Conservation (phyloP, 2,329 filamentous ascomycete species). For the Proliferodiscus dingleyae region DNA sequence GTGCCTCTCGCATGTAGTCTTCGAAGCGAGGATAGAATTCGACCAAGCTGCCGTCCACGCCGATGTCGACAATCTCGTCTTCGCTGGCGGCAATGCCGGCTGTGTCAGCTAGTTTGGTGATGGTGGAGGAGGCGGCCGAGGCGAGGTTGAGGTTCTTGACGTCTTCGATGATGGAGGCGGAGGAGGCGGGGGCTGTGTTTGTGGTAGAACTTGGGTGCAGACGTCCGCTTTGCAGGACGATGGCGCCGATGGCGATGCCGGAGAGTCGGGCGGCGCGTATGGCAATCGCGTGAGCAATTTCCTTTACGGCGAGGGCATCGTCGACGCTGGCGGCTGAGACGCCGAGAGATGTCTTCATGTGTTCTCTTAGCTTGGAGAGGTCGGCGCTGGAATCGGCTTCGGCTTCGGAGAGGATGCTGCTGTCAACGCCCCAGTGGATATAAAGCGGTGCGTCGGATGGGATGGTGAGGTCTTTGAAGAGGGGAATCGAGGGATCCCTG, state of each 20-base stretch:
- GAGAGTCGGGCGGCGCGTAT: constrained; percentile 83
- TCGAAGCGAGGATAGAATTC: constrained; percentile 96
- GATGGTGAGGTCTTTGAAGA: constrained; percentile 75
- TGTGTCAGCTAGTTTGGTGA: constrained; percentile 24
- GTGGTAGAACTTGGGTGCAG: constrained; percentile 42
- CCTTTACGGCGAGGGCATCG: constrained; percentile 84
- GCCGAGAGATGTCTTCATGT: constrained; percentile 70
- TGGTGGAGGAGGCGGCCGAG: constrained; percentile 22
- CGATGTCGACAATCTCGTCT: constrained; percentile 77
- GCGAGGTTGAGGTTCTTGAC: constrained; percentile 23
- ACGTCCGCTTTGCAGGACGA: constrained; percentile 75
- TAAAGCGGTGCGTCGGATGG: constrained; percentile 68
- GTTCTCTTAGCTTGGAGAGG: constrained; percentile 68
- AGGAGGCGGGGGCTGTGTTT: constrained; percentile 18
- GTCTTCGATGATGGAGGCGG: constrained; percentile 23
- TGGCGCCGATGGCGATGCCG: constrained; percentile 80
- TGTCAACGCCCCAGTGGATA: constrained; percentile 85
- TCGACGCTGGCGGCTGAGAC: constrained; percentile 73
- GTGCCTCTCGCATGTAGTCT: constrained; percentile 77
- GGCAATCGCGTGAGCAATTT: constrained; percentile 76
- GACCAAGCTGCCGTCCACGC: constrained; percentile 89
- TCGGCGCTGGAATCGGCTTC: constrained; percentile 73
- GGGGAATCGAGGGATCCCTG: constrained; percentile 57
- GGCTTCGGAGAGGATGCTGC: constrained; percentile 80
- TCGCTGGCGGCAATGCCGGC: constrained; percentile 25